Conservation (phyloP, 345 rosid genomes). For the Excoecaria cochinchinensis region DNA sequence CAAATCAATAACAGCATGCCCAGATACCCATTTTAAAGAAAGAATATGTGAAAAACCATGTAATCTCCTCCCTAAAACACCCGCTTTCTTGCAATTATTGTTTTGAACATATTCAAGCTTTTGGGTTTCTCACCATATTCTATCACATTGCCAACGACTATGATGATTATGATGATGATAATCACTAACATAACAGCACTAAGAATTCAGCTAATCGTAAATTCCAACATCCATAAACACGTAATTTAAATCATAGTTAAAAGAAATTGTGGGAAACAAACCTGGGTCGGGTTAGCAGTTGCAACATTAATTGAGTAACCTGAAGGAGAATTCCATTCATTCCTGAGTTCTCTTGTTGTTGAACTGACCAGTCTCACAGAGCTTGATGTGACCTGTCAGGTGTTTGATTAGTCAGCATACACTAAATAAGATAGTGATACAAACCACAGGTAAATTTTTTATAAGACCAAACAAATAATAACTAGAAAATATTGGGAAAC, state of each 20-base stretch:
- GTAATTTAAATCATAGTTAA: neutral
- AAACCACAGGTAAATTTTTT: neutral
- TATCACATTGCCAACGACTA: neutral
- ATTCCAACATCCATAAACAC: constrained; percentile 5
- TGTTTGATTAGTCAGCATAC: constrained; percentile 16
- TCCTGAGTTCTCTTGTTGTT: constrained; percentile 58
- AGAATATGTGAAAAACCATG: neutral
- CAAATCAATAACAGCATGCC: neutral
- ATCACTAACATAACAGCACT: neutral
- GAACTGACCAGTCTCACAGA: constrained; percentile 84
- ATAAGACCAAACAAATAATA: neutral
- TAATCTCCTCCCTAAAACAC: neutral
- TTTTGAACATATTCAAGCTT: neutral
- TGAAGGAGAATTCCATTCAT: constrained; percentile 78
- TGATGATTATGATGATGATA: neutral
- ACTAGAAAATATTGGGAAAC: neutral
- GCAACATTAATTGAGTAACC: constrained; percentile 88
- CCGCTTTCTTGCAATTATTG: neutral
- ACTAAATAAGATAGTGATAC: constrained; percentile 2
- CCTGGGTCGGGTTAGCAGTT: constrained; percentile 93
- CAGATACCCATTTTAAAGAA: neutral
- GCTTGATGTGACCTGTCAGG: constrained; percentile 76
- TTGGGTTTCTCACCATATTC: neutral
- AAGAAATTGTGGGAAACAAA: constrained; percentile 25
- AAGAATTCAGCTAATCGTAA: neutral